These are phyloP conservation scores for Fraxinus excelsior DNA, from an alignment of 257 asterid genomes.

Conservation along the genomic window DNA sequence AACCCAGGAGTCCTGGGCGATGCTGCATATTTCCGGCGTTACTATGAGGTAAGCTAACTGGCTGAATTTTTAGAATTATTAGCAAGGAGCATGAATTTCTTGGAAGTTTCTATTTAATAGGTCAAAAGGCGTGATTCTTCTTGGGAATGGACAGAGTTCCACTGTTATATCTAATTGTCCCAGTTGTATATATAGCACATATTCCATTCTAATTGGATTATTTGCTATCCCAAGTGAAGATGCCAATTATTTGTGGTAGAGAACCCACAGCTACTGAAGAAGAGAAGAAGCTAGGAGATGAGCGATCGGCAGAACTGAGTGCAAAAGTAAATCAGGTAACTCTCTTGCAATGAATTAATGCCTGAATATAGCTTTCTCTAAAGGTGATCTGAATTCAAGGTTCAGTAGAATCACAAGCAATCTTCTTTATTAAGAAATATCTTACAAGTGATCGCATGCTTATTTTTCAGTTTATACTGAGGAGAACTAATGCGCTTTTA, in stretches of 20 bases:
- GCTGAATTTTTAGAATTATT: slow-evolving; percentile 19
- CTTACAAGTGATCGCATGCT: slow-evolving; percentile 26
- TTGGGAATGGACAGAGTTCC: slow-evolving; percentile 5
- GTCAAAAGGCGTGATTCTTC: slow-evolving; percentile 3
- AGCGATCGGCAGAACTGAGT: slow-evolving; percentile 89
- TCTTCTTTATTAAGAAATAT: slow-evolving; percentile 20
- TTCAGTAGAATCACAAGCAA: slow-evolving; percentile 21
- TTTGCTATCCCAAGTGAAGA: slow-evolving; percentile 42
- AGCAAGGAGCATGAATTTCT: slow-evolving; percentile 16
- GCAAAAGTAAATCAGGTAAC: slow-evolving; percentile 86
- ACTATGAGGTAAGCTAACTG: slow-evolving; percentile 76
- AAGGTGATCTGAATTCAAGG: slow-evolving; percentile 15
- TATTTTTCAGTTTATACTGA: slow-evolving; percentile 76
- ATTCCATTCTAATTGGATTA: slow-evolving; percentile 23
- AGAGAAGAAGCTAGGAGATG: slow-evolving; percentile 81
- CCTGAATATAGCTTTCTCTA: slow-evolving; percentile 14
- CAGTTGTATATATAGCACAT: slow-evolving; percentile 13
- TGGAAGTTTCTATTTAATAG: background rate
- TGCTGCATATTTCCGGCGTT: slow-evolving; percentile 83
- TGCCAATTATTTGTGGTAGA: slow-evolving; percentile 88
- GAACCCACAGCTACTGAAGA: slow-evolving; percentile 87
- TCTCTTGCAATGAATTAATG: slow-evolving; percentile 16
- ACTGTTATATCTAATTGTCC: slow-evolving; percentile 18
- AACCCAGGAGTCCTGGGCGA: slow-evolving; percentile 93
- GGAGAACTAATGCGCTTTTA: slow-evolving; percentile 93